Evolutionary conservation across 306 rosid genomes (phyloP).

Genomic region (Heteromeles arbutifolia): DNA sequence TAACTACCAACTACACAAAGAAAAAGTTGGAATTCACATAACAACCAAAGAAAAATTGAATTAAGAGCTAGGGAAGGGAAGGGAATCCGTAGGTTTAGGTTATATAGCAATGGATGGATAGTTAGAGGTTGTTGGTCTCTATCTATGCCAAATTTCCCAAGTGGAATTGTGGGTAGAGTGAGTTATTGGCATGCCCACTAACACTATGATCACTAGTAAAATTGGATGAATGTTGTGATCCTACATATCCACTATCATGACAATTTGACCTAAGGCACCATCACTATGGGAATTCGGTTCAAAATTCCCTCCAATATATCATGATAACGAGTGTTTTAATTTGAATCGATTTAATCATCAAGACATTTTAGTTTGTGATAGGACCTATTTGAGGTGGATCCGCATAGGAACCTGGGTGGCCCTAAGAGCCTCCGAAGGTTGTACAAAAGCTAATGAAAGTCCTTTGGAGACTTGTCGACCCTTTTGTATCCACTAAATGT

Average conservation of each 20-base stretch:
- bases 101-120: neutral
- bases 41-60: neutral
- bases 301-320: neutral
- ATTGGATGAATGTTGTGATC: too few species aligned
- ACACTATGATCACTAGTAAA: neutral
- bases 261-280: neutral
- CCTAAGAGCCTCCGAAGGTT: too few species aligned
- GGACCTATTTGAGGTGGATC: too few species aligned
- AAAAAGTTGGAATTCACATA: neutral
- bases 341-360: neutral
- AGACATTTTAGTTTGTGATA: too few species aligned
- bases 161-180: neutral
- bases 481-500: too few species aligned
- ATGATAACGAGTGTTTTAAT: neutral
- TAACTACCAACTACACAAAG: neutral
- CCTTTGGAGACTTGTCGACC: too few species aligned
- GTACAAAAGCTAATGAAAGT: too few species aligned
- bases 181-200: neutral
- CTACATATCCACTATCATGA: neutral
- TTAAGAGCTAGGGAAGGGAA: too few species aligned
- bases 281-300: neutral
- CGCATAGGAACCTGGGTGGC: too few species aligned
- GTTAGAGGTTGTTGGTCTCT: conserved; percentile 5
- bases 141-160: neutral
- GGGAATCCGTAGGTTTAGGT: too few species aligned